Percentiles rank a stretch among this genome's conserved stretches.
phyloP scores from a whole-genome alignment of 176 grass and related monocot species.

The Chrysopogon serrulatus region DNA sequence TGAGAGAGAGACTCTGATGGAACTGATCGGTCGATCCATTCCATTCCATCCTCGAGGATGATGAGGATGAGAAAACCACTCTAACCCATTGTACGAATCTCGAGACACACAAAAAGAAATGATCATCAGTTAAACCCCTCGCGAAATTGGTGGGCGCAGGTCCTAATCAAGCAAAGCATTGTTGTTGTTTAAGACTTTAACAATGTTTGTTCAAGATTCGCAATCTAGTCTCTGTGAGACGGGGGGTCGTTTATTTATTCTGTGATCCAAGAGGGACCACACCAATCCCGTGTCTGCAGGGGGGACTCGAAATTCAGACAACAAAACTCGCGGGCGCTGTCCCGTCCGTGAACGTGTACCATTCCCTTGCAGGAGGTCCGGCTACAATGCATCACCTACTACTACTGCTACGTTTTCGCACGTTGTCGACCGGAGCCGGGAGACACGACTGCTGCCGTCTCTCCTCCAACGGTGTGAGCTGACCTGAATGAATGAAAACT shows the following conservation, averaged over 20 bases:
- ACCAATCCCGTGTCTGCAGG: background rate
- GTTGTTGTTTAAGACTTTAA: background rate
- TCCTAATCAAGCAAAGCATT: background rate
- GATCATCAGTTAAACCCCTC: background rate
- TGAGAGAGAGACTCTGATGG: background rate
- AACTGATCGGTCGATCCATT: background rate
- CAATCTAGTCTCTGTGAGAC: background rate
- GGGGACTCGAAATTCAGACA: background rate
- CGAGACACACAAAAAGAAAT: background rate
- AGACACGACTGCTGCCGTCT: background rate
- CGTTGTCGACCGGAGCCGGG: slow-evolving; percentile 21
- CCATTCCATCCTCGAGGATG: background rate
- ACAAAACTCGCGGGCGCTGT: background rate
- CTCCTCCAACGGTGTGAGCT: background rate
- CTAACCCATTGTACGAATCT: background rate
- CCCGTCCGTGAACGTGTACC: background rate
- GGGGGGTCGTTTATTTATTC: background rate
- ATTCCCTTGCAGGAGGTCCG: background rate
- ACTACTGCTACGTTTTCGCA: background rate
- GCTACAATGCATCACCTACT: slow-evolving; percentile 10
- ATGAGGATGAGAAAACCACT: background rate
- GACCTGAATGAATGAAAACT: background rate
- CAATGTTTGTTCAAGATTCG: slow-evolving; percentile 17
- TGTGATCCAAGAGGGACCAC: background rate
- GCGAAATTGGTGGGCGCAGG: background rate